phyloP scores from a whole-genome alignment of 169 alveolate genomes.

The Plasmodium gaboni region DNA sequence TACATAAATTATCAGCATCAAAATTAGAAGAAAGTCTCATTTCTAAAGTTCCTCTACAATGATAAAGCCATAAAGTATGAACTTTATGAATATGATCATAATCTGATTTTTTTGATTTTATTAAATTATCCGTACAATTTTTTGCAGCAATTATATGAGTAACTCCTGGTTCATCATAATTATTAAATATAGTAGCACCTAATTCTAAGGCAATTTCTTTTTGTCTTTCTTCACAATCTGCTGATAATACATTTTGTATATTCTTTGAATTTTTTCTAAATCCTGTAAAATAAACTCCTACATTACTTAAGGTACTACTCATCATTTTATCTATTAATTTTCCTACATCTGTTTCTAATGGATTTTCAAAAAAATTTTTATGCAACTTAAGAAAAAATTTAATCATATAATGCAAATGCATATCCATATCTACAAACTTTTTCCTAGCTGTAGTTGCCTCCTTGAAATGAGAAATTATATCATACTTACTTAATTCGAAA shows the following conservation, averaged over 20 bases:
- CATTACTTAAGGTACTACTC: slow-evolving; percentile 84
- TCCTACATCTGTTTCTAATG: slow-evolving; percentile 90
- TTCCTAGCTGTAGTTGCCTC: slow-evolving; percentile 76
- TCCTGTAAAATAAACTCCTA: slow-evolving; percentile 92
- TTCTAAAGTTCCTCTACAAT: slow-evolving; percentile 91
- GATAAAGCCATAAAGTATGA: slow-evolving; percentile 93
- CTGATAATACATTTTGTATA: slow-evolving; percentile 83
- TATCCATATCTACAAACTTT: slow-evolving; percentile 88
- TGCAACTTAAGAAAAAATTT: slow-evolving; percentile 90
- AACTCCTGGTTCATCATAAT: slow-evolving; percentile 86
- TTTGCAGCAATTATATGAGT: slow-evolving; percentile 93
- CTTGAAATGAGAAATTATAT: slow-evolving; percentile 78
- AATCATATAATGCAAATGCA: slow-evolving; percentile 91
- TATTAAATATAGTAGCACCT: slow-evolving; percentile 89
- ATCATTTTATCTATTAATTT: slow-evolving; percentile 86
- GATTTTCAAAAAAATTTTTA: slow-evolving; percentile 88
- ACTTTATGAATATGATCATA: slow-evolving; percentile 87
- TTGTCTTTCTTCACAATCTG: slow-evolving; percentile 92
- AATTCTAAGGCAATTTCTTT: slow-evolving; percentile 89
- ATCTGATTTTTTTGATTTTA: slow-evolving; percentile 85
- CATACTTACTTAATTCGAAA: slow-evolving; percentile 85
- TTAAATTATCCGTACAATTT: slow-evolving; percentile 91
- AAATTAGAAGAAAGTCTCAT: slow-evolving; percentile 85
- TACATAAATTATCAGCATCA: slow-evolving; percentile 91
- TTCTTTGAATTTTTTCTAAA: slow-evolving; percentile 90